Conservation (phyloP, 306 rosid species). For the Citrullus mucosospermus region DNA sequence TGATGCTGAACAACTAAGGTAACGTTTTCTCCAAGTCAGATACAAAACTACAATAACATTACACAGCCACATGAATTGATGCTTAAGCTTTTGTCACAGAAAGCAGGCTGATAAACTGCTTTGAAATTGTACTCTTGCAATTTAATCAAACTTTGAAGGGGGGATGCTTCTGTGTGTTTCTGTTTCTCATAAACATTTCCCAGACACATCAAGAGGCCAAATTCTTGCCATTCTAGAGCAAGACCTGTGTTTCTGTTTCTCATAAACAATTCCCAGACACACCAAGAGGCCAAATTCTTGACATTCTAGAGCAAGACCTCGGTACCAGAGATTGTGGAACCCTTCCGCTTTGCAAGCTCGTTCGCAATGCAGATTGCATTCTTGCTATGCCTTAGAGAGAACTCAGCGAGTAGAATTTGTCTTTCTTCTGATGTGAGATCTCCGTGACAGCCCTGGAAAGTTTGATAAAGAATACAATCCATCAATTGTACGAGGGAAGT, state of each 20-base stretch:
- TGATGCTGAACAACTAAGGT: neutral
- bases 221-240: neutral
- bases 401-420: constrained; percentile 75
- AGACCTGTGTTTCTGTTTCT: neutral
- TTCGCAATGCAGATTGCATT: constrained; percentile 47
- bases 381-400: constrained; percentile 65
- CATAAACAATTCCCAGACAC: neutral
- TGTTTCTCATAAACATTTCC: neutral
- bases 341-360: constrained; percentile 56
- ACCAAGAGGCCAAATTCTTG: neutral
- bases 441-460: constrained; percentile 63
- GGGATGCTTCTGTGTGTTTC: neutral
- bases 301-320: neutral
- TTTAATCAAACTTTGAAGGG: neutral
- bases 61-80: neutral
- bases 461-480: neutral
- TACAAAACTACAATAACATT: neutral
- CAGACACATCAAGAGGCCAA: neutral
- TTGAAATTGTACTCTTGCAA: too few species aligned
- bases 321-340: constrained; percentile 15
- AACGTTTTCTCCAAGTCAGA: neutral
- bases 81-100: neutral
- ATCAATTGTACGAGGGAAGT: neutral
- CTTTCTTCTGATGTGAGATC: constrained; percentile 61
- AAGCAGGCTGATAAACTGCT: neutral